Evolutionary conservation across 495 filamentous ascomycete genomes (phyloP).

Genomic region (Mycothermus thermophilus): DNA sequence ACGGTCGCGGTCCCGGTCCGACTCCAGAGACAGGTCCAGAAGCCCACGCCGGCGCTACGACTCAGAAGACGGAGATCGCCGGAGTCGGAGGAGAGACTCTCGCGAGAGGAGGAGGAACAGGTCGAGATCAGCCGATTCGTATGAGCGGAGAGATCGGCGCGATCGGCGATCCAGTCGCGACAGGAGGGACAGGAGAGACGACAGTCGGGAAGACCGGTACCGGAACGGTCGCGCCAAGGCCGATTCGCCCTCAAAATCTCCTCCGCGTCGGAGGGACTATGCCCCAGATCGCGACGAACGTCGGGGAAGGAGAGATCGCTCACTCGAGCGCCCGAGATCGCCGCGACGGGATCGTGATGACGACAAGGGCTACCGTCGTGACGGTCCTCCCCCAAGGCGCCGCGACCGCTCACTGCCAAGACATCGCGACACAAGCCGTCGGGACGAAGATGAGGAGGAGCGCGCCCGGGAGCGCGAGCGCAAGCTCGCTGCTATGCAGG

Average conservation of each 20-base stretch:
- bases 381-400: slow-evolving; percentile 12
- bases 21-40: slow-evolving; percentile 26
- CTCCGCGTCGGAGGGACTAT: slow-evolving; percentile 12
- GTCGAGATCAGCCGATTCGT: slow-evolving; percentile 16
- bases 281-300: slow-evolving; percentile 6
- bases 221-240: slow-evolving; percentile 2
- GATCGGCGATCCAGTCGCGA: slow-evolving; percentile 2
- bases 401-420: slow-evolving; percentile 11
- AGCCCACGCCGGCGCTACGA: slow-evolving; percentile 17
- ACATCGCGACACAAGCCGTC: slow-evolving; percentile 3
- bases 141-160: slow-evolving; percentile 4
- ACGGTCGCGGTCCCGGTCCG: slow-evolving; percentile 27
- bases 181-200: slow-evolving; percentile 4
- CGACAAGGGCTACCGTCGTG: slow-evolving; percentile 10
- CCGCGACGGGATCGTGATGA: slow-evolving; percentile 8
- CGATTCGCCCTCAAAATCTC: slow-evolving; percentile 15
- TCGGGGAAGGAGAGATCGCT: slow-evolving; percentile 5
- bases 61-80: slow-evolving; percentile 20
- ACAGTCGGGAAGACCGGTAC: neutral
- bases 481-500: slow-evolving; percentile 79
- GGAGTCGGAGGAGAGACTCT: slow-evolving; percentile 22
- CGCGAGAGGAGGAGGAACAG: slow-evolving; percentile 14
- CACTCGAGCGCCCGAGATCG: no score
- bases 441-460: slow-evolving; percentile 26
- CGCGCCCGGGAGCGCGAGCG: slow-evolving; percentile 29